phyloP scores from a whole-genome alignment of 495 filamentous ascomycete species.

The Echria macrotheca region DNA sequence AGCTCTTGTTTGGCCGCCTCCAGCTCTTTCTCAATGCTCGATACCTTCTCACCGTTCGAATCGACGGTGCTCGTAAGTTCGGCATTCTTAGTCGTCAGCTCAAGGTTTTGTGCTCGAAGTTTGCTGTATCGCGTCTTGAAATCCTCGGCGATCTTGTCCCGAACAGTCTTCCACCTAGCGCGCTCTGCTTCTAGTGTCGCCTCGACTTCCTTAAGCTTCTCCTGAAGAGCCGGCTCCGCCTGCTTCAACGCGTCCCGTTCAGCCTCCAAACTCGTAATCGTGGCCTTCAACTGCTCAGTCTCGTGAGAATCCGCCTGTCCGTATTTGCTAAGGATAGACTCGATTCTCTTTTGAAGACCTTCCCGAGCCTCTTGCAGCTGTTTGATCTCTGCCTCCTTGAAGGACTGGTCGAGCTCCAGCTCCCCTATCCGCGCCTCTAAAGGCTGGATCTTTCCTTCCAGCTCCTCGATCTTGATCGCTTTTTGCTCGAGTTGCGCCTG shows the following conservation, averaged over 20 bases:
- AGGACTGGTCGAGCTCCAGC: slow-evolving; percentile 70
- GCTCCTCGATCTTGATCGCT: slow-evolving; percentile 63
- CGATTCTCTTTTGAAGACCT: slow-evolving; percentile 84
- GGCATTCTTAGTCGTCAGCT: slow-evolving; percentile 34
- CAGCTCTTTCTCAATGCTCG: slow-evolving; percentile 33
- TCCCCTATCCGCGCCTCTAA: slow-evolving; percentile 72
- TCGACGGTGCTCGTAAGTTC: slow-evolving; percentile 30
- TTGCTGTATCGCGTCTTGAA: slow-evolving; percentile 41
- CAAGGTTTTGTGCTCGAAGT: slow-evolving; percentile 37
- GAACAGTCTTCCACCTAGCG: slow-evolving; percentile 34
- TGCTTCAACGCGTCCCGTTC: slow-evolving; percentile 65
- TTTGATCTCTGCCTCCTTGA: slow-evolving; percentile 77
- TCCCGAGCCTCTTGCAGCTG: slow-evolving; percentile 83
- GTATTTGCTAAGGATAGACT: slow-evolving; percentile 92
- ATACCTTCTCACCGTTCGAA: slow-evolving; percentile 28
- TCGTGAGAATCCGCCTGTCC: slow-evolving; percentile 91
- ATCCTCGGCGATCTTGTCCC: slow-evolving; percentile 39
- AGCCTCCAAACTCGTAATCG: slow-evolving; percentile 52
- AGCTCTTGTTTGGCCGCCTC: slow-evolving; percentile 32
- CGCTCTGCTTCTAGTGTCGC: slow-evolving; percentile 39
- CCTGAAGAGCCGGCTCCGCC: slow-evolving; percentile 54
- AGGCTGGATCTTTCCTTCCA: slow-evolving; percentile 72
- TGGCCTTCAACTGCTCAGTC: slow-evolving; percentile 74
- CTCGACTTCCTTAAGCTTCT: slow-evolving; percentile 45
- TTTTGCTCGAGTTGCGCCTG: slow-evolving; percentile 70